Evolutionary conservation across 2,329 filamentous ascomycete species (phyloP), one percentile per base, ranked within the genome.

Genomic region (Scedosporium minutisporum): DNA sequence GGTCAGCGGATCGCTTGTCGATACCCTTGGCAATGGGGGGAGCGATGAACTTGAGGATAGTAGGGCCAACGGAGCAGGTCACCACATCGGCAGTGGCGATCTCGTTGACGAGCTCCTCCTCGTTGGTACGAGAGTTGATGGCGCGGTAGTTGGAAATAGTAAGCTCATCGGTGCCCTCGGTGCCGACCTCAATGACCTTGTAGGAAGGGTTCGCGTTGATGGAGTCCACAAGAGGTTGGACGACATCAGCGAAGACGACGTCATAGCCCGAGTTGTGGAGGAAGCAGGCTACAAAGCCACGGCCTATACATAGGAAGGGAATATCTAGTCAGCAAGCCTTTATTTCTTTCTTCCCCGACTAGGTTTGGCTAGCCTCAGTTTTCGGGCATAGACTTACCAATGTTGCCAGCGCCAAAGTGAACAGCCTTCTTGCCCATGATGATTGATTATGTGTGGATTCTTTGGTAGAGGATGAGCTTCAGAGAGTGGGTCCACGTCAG

Each of bases 61-160:
- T 96, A 70, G 95, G 95, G 55, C 95, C 95, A 67, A 99, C 95
- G 21, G 95, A 96, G 77, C 95, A 99, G 66, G 95, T 99, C 70
- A 99, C 91, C 61, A 96, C 79, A 66, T 96, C 92, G 48, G 93
- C 93, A 23, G 88, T 88, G 63, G 88, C 83, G 70, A 97, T 96
- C 79, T 95, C 91, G 57, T 93, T 77, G 68, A 97, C 77, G 62
- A 96, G 86, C 62, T 93, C 87, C 62, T 82, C 82, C 78, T 96
- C 89, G 73, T 96, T 81, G 67, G 88, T 86, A 78, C 90, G 92
- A 69, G 91, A 96, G 86, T 97, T 97, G 83, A 97, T 89, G 76
- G 95, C 95, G 61, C 91, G 90, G 82, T 96, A 97, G 80, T 97
- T 95, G 76, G 90, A 89, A 77, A 99, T 96, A 69, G 80, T 88